A percentile compares a stretch with the other conserved stretches of the same genome.
These are phyloP conservation scores for Gossypium bickii DNA, from an alignment of 345 rosid species.

Conservation along the genomic window DNA sequence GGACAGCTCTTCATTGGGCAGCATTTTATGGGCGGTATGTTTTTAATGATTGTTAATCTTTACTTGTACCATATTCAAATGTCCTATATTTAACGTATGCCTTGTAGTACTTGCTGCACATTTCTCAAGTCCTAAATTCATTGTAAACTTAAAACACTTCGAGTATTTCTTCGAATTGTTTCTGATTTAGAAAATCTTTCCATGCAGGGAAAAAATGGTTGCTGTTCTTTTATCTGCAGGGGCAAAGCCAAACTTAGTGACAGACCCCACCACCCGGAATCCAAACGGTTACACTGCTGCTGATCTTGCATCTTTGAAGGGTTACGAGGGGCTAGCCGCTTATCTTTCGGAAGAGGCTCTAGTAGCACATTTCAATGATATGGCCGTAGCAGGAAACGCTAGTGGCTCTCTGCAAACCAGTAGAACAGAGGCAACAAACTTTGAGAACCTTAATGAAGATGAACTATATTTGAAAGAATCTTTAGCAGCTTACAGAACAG, in stretches of 20 bases:
- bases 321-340: slow-evolving; percentile 82
- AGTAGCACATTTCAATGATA: slow-evolving; percentile 72
- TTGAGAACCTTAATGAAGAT: slow-evolving; percentile 44
- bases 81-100: not conserved
- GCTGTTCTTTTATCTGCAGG: slow-evolving; percentile 84
- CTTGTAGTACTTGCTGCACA: not conserved
- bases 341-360: slow-evolving; percentile 83
- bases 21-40: slow-evolving; percentile 74
- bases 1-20: slow-evolving; percentile 99
- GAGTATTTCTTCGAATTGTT: not conserved
- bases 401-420: slow-evolving; percentile 52
- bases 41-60: not conserved
- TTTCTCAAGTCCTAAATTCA: too few relatives aligned
- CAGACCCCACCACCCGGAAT: slow-evolving; percentile 64
- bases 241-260: slow-evolving; percentile 80
- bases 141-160: not conserved
- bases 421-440: slow-evolving; percentile 31
- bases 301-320: slow-evolving; percentile 72
- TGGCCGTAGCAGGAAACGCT: slow-evolving; percentile 80
- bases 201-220: slow-evolving; percentile 85
- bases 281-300: slow-evolving; percentile 78
- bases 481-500: slow-evolving; percentile 73
- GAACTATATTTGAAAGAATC: slow-evolving; percentile 68
- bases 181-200: slow-evolving; percentile 12
- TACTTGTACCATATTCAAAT: not conserved